Base-by-base conservation (phyloP, 1,284 basidiomycete genomes). In the Cerrena zonata region DNA sequence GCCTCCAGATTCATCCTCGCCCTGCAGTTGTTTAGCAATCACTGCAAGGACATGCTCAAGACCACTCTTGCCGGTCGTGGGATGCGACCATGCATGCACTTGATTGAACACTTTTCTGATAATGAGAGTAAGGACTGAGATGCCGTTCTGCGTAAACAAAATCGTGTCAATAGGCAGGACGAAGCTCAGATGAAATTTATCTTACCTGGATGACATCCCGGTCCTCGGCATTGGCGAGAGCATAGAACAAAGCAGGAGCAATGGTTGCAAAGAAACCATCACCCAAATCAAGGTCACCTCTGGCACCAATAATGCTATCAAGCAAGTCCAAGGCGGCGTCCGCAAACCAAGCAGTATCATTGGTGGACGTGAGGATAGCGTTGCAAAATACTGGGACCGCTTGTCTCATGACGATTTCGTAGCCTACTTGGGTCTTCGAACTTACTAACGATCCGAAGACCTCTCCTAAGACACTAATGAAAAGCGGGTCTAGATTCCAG, bases 61-160 rank as follows among this genome's bases (percentile, higher is more conserved):
- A 10, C 94, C 93, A 39, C 77, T 79, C 56, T 82, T 78, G 19
- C 87, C 85, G 47, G 75, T 73, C 0, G 69, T 70, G 0, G 70
- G 59, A 59, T 88, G 86, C 15, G 70, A 75, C 89, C 90, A 97
- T 2, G 78, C 71, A 2, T 94, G 64, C 10, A 96, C 71, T 64
- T 94, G 91, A 24, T 78, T 70, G 55, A 84, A 82, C 61, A 94
- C 92, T 71, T 94, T 97, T 41, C 93, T 83, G 42, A 96, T 80
- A 40, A 97, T 74, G 37, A 86, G 72, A 0, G 93, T 96, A 12
- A 98, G 72, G 58, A 89, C 86, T 7, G 82, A 69, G 49, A 94
- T 82, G 11, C 91, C 90, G 60, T 89, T 89, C 88, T 95, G 62
- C 3, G 27, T 38, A 18, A 19, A 24, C 23, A 19, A 19, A n/a